Evolutionary conservation across 768 basidiomycete species (phyloP), one percentile per base, ranked within the genome.

Genomic region (Termitomyces sp.): DNA sequence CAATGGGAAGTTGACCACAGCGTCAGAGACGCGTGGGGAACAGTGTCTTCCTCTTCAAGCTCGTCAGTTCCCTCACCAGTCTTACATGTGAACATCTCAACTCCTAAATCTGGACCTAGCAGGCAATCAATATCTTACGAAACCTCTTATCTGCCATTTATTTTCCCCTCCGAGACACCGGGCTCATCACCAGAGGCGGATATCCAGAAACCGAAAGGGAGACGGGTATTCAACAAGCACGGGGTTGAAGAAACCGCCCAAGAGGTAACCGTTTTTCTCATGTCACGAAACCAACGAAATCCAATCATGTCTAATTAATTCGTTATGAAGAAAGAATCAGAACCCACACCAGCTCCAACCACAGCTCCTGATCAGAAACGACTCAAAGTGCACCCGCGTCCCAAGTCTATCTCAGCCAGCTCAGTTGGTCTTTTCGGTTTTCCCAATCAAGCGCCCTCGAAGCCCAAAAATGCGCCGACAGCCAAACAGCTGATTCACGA

Each of bases 131-230:
- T 82, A 52, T 70, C 77, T 42, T 77, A 86, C 64, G 86, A 88
- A 68, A 64, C 77, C 16, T 88, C 86, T 1, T 87, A 86, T 68
- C 68, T 87, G 28, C 86, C 86, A 4, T 88, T 88, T 68, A 69
- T 87, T 18, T 86, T 85, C 62, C 70, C 77, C 54, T 71, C 77
- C 13, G 69, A 66, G 10, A 67, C 51, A 8, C 68, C 54, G 28
- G 58, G 69, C 55, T 64, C 60, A 51, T 55, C 64, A 51, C 49
- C 64, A 58, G 65, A 63, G 46, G 58, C 66, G 33, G 59, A 45
- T 10, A 29, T 34, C 5, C 53, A 53, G 15, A 65, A 58, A 46
- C 70, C 74, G 31, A 78, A 76, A 65, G 85, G 85, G 39, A 75
- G 84, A 51, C 77, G 85, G 53, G 73, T 70, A 12, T 86, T 85